These are phyloP conservation scores for Vigna hirtella DNA, from an alignment of 306 rosid species.

Conservation along the genomic window DNA sequence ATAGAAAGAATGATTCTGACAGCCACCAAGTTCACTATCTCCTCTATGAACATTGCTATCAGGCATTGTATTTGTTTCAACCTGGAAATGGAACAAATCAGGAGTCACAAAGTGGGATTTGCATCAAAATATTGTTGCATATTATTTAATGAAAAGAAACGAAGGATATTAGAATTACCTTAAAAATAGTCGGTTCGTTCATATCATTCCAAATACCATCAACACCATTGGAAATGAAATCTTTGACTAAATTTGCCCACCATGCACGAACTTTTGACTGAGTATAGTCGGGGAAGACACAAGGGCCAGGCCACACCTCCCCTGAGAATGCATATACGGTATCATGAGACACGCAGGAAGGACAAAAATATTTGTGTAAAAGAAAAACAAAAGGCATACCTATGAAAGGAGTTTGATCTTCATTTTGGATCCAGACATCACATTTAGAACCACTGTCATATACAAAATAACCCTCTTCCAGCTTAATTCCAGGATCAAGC, in stretches of 20 bases:
- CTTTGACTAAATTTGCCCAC: slow-evolving; percentile 93
- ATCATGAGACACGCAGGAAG: background rate
- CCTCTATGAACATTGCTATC: slow-evolving; percentile 88
- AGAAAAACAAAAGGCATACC: slow-evolving; percentile 53
- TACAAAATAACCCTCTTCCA: slow-evolving; percentile 79
- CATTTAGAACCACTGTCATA: slow-evolving; percentile 76
- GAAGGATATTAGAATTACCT: slow-evolving; percentile 55
- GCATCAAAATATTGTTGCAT: slow-evolving; percentile 11
- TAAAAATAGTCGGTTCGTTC: slow-evolving; percentile 92
- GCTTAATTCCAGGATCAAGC: slow-evolving; percentile 95
- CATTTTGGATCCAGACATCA: slow-evolving; percentile 80
- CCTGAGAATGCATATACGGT: slow-evolving; percentile 58
- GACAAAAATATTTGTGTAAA: slow-evolving; percentile 2
- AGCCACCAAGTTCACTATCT: slow-evolving; percentile 90
- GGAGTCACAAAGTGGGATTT: slow-evolving; percentile 27
- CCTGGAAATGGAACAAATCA: slow-evolving; percentile 51
- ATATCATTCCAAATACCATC: slow-evolving; percentile 99
- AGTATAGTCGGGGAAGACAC: slow-evolving; percentile 94
- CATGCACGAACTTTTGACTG: slow-evolving; percentile 83
- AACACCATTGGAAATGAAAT: slow-evolving; percentile 77
- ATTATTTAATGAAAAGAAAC: background rate
- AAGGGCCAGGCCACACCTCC: slow-evolving; percentile 91
- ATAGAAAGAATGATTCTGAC: slow-evolving; percentile 84
- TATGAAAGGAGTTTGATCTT: slow-evolving; percentile 72
- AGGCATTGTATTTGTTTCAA: slow-evolving; percentile 91